phyloP scores from a whole-genome alignment of 371 early-diverging fungal genomes.

The Mortierella sp. region DNA sequence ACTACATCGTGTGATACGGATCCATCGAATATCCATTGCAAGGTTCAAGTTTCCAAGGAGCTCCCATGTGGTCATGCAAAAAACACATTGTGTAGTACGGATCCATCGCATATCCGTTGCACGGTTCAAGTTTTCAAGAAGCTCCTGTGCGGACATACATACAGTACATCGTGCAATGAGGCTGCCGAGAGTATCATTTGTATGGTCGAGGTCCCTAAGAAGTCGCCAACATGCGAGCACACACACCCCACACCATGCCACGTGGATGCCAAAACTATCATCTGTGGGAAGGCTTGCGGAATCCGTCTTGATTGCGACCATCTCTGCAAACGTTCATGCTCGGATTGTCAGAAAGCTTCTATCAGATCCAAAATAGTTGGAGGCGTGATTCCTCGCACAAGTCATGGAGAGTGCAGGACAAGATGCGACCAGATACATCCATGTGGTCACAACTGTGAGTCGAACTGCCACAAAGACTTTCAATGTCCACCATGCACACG shows the following conservation, averaged over 20 bases:
- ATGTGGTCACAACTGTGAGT: conserved; percentile 33
- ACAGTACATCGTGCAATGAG: no score
- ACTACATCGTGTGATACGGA: no score
- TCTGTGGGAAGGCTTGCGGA: conserved; percentile 20
- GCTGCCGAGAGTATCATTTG: conserved; percentile 36
- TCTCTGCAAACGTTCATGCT: conserved; percentile 25
- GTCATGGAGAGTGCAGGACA: conserved; percentile 18
- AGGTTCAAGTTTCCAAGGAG: no score
- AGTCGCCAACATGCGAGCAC: conserved; percentile 54
- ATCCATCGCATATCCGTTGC: no score
- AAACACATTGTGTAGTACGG: no score
- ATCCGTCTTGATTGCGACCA: conserved; percentile 47
- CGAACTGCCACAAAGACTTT: conserved; percentile 35
- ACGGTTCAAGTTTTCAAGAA: no score
- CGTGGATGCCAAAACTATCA: not conserved
- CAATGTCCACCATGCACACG: conserved; percentile 56
- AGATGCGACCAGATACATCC: conserved; percentile 7
- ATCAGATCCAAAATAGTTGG: not conserved
- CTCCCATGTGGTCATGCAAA: no score
- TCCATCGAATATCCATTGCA: no score
- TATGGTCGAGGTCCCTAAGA: conserved; percentile 20
- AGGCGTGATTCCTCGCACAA: not conserved
- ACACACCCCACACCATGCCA: conserved; percentile 29
- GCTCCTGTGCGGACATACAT: no score
- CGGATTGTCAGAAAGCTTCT: conserved; percentile 16